Percentiles rank a stretch among this genome's conserved stretches.
These are phyloP conservation scores for Talaromyces islandicus DNA, from an alignment of 2,329 filamentous ascomycete genomes.

Conservation along the genomic window DNA sequence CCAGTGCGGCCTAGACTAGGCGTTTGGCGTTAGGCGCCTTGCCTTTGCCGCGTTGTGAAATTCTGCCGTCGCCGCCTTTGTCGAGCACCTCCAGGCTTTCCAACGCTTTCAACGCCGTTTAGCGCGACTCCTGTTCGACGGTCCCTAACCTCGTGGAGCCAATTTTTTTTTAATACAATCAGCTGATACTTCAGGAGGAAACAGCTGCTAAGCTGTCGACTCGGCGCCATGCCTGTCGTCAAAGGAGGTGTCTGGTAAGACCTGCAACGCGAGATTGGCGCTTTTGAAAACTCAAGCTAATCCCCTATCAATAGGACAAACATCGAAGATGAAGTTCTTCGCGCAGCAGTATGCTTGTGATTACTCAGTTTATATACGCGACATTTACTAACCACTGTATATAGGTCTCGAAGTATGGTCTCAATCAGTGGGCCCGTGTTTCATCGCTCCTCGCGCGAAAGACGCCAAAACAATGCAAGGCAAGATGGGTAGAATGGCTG, in stretches of 20 bases:
- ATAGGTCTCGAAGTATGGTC: conserved; percentile 76
- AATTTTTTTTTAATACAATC: background rate
- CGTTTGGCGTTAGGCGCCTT: background rate
- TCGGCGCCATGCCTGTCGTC: conserved; percentile 55
- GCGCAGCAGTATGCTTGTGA: conserved; percentile 59
- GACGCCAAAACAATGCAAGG: conserved; percentile 98
- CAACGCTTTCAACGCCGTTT: background rate
- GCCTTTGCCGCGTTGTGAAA: background rate
- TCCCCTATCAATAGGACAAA: conserved; percentile 46
- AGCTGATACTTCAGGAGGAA: background rate
- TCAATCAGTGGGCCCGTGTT: conserved; percentile 97
- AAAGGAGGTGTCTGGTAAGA: conserved; percentile 58
- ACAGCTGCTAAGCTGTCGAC: background rate
- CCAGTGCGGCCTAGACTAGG: background rate
- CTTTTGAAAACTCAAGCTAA: conserved; percentile 15
- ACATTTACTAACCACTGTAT: conserved; percentile 5
- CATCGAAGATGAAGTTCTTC: conserved; percentile 90
- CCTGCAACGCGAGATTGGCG: conserved; percentile 1
- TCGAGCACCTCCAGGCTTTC: background rate
- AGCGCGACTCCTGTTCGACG: background rate
- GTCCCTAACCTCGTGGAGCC: background rate
- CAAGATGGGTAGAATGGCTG: conserved; percentile 96
- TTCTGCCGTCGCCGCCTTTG: conserved; percentile 1
- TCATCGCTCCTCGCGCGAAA: conserved; percentile 95
- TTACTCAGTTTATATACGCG: background rate